These are phyloP conservation scores for Pachyrhizus erosus DNA, from an alignment of 306 rosid genomes.

Conservation along the genomic window DNA sequence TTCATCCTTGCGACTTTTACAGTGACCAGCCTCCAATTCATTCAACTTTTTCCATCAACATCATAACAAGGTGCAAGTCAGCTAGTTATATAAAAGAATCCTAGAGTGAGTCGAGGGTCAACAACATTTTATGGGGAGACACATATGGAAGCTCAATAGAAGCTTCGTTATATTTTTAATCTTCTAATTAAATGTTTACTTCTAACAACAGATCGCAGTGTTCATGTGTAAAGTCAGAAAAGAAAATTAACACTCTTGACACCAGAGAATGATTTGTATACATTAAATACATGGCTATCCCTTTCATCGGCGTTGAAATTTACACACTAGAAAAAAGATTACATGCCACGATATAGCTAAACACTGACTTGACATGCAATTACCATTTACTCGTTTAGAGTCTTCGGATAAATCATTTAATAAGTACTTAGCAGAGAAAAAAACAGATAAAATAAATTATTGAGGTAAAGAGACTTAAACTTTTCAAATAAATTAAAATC, in stretches of 20 bases:
- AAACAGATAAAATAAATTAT: not conserved
- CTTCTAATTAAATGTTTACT: not conserved
- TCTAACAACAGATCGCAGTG: not conserved
- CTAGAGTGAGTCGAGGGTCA: not conserved
- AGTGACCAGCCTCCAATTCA: not conserved
- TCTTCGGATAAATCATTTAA: not conserved
- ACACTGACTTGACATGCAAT: not conserved
- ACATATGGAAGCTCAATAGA: not conserved
- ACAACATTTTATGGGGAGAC: not conserved
- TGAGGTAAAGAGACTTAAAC: not conserved
- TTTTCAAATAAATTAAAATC: not conserved
- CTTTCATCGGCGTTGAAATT: not conserved
- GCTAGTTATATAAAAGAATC: not conserved
- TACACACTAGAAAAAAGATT: not conserved
- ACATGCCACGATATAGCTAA: not conserved
- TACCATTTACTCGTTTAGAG: not conserved
- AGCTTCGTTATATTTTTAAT: not conserved
- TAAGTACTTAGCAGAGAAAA: not conserved
- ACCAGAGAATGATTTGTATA: not conserved
- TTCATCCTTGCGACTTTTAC: slow-evolving; percentile 9
- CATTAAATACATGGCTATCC: not conserved
- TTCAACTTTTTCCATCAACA: not conserved
- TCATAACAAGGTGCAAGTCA: not conserved
- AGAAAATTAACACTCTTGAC: not conserved
- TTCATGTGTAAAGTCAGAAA: not conserved